These are phyloP conservation scores for Blastobotrys proliferans DNA, from an alignment of 1,139 yeast species.

Conservation along the genomic window DNA sequence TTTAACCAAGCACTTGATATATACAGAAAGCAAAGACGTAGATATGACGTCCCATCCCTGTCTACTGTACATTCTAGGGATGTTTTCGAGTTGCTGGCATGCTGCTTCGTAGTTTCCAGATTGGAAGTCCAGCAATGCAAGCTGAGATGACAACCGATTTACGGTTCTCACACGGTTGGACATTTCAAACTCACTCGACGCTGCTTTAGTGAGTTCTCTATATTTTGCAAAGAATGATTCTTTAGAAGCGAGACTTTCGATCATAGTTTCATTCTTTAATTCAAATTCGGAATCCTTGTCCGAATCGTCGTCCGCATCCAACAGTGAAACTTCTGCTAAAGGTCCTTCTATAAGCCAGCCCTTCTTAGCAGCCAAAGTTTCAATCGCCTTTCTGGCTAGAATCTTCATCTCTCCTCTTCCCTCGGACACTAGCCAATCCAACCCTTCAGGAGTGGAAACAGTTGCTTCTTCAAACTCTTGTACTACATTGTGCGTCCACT, in stretches of 20 bases:
- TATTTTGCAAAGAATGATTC: conserved; percentile 34
- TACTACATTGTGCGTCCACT: conserved; percentile 35
- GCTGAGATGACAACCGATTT: conserved; percentile 74
- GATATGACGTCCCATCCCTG: conserved; percentile 79
- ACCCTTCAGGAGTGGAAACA: conserved; percentile 27
- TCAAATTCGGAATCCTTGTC: conserved; percentile 17
- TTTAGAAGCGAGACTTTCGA: conserved; percentile 17
- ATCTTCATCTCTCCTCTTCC: conserved; percentile 39
- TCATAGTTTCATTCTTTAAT: conserved; percentile 18
- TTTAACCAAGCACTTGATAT: conserved; percentile 62
- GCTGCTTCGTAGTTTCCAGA: conserved; percentile 57
- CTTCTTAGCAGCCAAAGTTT: conserved; percentile 31
- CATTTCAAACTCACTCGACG: conserved; percentile 45
- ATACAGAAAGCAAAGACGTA: conserved; percentile 56
- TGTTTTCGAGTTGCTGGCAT: conserved; percentile 56
- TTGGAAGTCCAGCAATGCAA: conserved; percentile 67
- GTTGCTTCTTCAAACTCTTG: conserved; percentile 32
- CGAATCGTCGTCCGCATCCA: conserved; percentile 18
- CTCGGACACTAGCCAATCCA: conserved; percentile 33
- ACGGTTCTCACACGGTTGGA: conserved; percentile 59
- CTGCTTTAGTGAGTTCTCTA: conserved; percentile 41
- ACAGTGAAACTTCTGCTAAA: conserved; percentile 38
- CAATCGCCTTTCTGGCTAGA: conserved; percentile 35
- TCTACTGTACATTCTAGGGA: conserved; percentile 61
- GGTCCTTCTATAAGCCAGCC: conserved; percentile 43